Evolutionary conservation across 768 basidiomycete genomes (phyloP).

Genomic region (Suillus discolor): DNA sequence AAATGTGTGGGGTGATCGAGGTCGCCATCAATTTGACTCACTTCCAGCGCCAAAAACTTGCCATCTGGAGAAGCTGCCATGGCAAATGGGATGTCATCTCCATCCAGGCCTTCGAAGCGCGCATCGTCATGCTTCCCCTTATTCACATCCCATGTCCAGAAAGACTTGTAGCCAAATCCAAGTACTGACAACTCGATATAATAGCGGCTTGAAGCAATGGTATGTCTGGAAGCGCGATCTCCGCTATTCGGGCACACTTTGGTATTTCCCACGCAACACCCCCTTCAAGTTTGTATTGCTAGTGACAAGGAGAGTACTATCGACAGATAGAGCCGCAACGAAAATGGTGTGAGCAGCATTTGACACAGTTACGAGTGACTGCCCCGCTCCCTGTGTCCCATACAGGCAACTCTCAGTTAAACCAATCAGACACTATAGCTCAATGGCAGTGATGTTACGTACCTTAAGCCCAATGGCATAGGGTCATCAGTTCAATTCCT

Average conservation of each 20-base stretch:
- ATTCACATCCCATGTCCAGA: background rate
- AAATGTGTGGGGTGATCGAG: background rate
- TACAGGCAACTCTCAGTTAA: background rate
- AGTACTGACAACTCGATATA: background rate
- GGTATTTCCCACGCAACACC: slow-evolving; percentile 3
- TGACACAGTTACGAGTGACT: slow-evolving; percentile 1
- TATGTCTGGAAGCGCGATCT: background rate
- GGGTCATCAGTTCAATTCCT: no score
- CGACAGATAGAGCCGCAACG: background rate
- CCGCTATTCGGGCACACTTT: background rate
- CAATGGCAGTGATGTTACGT: no score
- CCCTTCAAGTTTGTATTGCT: background rate
- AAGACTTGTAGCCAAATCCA: slow-evolving; percentile 3
- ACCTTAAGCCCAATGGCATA: no score
- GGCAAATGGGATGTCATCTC: background rate
- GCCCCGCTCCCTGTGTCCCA: background rate
- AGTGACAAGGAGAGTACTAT: background rate
- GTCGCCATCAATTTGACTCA: background rate
- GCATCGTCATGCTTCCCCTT: background rate
- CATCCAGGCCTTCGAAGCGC: background rate
- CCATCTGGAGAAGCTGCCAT: background rate
- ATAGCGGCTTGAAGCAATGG: slow-evolving; percentile 5
- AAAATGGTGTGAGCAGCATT: background rate
- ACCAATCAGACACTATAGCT: no score
- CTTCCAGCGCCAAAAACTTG: background rate